Evolutionary conservation across 305 asterid genomes (phyloP), one percentile per base, ranked within the genome.

Genomic region (Vinca major): DNA sequence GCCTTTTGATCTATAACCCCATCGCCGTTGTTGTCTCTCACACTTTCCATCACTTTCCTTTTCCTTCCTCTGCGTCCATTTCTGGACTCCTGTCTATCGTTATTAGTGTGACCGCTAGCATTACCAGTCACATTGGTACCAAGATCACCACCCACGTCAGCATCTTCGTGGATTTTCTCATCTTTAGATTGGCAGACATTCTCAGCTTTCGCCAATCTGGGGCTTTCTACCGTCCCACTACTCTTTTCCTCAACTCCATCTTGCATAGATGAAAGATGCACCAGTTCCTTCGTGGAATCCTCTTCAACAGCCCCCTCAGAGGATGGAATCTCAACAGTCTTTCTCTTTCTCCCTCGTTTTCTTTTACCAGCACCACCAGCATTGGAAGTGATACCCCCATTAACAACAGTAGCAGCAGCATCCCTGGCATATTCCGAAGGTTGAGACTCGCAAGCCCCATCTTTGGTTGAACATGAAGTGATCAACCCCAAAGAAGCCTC

Each of bases 1-100:
- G 66, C 79, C 77, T 69, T 83, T 74, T 75, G 74, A 68, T 74
- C 80, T 7, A 72, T 74, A 55, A 74, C 79, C 62, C 50, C 73
- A 2, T 44, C 48, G 5, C 60, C 63, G 26, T 68, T 60, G 21
- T 43, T 58, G 37, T 14, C 62, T 21, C 26, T 66, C 16, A 55
- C 49, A 26, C 37, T 49, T 69, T 62, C 72, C 49, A 17, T 13
- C 21, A 45, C 70, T 70, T 75, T 71, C 72, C 67, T 79, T 63
- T 75, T 75, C 68, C 83, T 68, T 44, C 77, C 83, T 54, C 80
- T 75, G 58, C 70, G 62, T 1, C 49, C 65, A 17, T 19, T 37
- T 39, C 71, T 19, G 5, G 44, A 17, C 52, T 53, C 52, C 37
- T 45, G 66, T 36, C 13, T 52, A 9, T 55, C 54, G 40, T 71